Evolutionary conservation across 2,329 filamentous ascomycete species (phyloP), one percentile per base, ranked within the genome.

Genomic region (Teratosphaeria pseudoeucalypti): DNA sequence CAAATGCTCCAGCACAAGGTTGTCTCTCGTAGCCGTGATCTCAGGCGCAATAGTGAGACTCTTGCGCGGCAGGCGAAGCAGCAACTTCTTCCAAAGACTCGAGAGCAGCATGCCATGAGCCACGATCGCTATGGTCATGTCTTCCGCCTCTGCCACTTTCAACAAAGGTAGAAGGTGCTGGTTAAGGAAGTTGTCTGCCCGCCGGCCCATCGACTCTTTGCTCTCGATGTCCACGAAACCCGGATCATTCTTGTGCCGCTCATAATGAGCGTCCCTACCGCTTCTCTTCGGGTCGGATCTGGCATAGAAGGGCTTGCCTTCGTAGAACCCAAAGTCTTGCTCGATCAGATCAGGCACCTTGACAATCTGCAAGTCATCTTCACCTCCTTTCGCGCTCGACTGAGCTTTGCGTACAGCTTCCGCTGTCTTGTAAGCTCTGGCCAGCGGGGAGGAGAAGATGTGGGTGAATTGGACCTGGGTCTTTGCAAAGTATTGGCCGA

Each of bases 51-150:
- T 65, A 1, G 69, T 67, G 6, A 84, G 73, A 62, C 74, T 79
- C 54, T 72, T 73, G 12, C 73, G 67, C 2, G 76, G 73, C 60
- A 89, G 81, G 2, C 82, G 78, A 12, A 76, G 73, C 7, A 87
- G 75, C 14, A 95, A 71, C 12, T 80, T 78, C 58, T 81, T 79
- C 80, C 88, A 86, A 0, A 96, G 73, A 34, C 84, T 80, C 2
- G 83, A 84, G 2, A 96, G 80, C 49, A 95, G 84, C 62, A 95
- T 86, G 16, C 92, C 91, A 68, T 96, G 92, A 1, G 91, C 87
- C 3, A 95, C 87, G 14, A 95, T 75, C 1, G 84, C 85, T 12
- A 90, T 76, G 2, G 78, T 75, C 6, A 72, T 67, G 11, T 77
- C 71, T 43, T 39, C 23, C 10, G 32, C 29, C 0, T 70, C 64